phyloP scores from a whole-genome alignment of 1,284 basidiomycete genomes.

The Trametes polyzona region DNA sequence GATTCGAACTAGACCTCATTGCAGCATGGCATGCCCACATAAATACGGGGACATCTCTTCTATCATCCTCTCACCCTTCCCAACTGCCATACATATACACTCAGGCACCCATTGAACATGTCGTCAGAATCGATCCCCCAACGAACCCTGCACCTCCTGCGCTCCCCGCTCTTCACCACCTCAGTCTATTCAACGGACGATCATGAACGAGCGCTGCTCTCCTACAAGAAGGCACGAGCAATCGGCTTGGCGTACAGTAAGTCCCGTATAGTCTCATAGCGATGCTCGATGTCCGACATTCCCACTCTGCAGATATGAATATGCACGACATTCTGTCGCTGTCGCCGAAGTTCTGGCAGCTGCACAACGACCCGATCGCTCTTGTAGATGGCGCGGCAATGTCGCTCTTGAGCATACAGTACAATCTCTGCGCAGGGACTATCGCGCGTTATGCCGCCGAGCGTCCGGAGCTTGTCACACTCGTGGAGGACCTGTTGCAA shows the following conservation, averaged over 20 bases:
- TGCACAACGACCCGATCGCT: conserved; percentile 44
- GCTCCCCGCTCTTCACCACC: conserved; percentile 19
- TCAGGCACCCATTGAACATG: no score
- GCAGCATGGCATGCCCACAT: no score
- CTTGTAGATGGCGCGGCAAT: conserved; percentile 42
- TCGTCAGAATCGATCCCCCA: conserved; percentile 22
- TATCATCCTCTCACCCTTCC: no score
- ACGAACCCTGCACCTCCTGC: conserved; percentile 20
- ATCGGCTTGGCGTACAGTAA: conserved; percentile 29
- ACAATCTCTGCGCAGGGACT: conserved; percentile 48
- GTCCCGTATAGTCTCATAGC: background rate
- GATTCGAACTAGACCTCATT: no score
- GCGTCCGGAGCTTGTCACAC: conserved; percentile 37
- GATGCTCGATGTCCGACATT: background rate
- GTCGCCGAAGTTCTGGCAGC: conserved; percentile 43
- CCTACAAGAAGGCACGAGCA: conserved; percentile 32
- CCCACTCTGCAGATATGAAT: conserved; percentile 33
- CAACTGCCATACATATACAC: no score
- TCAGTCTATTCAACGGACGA: conserved; percentile 19
- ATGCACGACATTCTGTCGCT: conserved; percentile 39
- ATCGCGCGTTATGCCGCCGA: conserved; percentile 37
- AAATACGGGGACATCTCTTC: no score
- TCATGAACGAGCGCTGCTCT: conserved; percentile 22
- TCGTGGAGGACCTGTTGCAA: conserved; percentile 27
- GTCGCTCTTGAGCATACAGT: conserved; percentile 46